Evolutionary conservation across 768 basidiomycete species (phyloP).

Genomic region (Russula ochroleuca): DNA sequence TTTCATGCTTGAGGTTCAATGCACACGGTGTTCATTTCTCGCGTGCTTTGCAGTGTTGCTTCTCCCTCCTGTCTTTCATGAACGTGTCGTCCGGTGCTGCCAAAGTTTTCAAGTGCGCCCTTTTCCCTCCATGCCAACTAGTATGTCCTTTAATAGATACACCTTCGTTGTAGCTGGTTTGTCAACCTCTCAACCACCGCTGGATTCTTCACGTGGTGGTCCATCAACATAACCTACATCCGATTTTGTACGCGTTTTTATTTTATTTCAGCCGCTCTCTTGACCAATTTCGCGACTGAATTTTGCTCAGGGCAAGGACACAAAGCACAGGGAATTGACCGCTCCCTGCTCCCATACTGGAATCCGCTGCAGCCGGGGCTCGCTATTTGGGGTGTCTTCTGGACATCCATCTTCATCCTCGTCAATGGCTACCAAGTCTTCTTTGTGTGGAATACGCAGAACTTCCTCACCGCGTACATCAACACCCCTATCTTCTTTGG

Average conservation of each 20-base stretch:
- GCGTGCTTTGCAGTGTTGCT: constrained; percentile 36
- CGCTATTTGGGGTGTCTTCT: constrained; percentile 65
- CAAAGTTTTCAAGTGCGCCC: constrained; percentile 52
- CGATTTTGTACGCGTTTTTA: constrained; percentile 52
- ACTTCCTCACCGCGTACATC: constrained; percentile 47
- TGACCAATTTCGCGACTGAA: neutral
- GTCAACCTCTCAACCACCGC: constrained; percentile 62
- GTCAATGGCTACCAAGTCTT: constrained; percentile 57
- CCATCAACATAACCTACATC: constrained; percentile 68
- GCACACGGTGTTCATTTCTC: neutral
- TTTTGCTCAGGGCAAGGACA: constrained; percentile 49
- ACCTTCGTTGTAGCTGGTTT: constrained; percentile 49
- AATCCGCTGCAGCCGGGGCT: constrained; percentile 62
- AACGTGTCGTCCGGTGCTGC: constrained; percentile 51
- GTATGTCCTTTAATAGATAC: neutral
- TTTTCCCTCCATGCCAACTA: neutral
- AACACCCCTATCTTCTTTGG: constrained; percentile 43
- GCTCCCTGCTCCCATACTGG: constrained; percentile 57
- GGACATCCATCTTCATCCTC: constrained; percentile 58
- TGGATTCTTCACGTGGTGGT: constrained; percentile 64
- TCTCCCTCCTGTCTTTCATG: constrained; percentile 57
- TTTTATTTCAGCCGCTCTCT: neutral
- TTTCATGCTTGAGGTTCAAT: neutral
- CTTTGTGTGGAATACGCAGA: constrained; percentile 54
- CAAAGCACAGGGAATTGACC: constrained; percentile 59